Conservation (phyloP, 768 basidiomycete genomes). For the Tephrocybe rancida region DNA sequence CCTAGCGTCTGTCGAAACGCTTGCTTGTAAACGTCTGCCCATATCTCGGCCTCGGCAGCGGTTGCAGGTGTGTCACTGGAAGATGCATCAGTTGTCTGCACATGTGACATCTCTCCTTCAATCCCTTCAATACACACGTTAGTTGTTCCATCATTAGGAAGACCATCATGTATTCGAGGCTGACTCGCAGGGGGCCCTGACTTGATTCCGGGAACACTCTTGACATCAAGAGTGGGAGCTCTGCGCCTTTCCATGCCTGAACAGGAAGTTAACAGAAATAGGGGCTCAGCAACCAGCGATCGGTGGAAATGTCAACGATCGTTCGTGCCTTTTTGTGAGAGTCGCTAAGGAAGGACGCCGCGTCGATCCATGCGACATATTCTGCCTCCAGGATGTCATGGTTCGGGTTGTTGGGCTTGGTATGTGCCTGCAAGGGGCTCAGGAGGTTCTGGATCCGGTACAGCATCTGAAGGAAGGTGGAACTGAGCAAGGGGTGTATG, state of each 20-base stretch:
- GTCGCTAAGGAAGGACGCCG: slow-evolving; percentile 3
- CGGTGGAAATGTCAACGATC: background rate
- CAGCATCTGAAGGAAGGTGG: too few relatives aligned
- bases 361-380: slow-evolving; percentile 8
- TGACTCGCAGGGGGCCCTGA: background rate
- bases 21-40: slow-evolving; percentile 9
- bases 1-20: slow-evolving; percentile 6
- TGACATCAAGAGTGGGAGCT: slow-evolving; percentile 7
- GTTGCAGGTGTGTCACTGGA: slow-evolving; percentile 11
- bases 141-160: slow-evolving; percentile 12
- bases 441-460: slow-evolving; percentile 12
- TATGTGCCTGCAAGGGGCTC: slow-evolving; percentile 1
- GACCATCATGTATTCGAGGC: slow-evolving; percentile 10
- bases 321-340: slow-evolving; percentile 6
- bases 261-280: too few relatives aligned
- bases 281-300: background rate
- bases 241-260: slow-evolving; percentile 12
- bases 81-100: background rate
- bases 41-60: slow-evolving; percentile 2
- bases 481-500: too few relatives aligned
- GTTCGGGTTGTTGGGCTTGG: slow-evolving; percentile 7
- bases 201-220: slow-evolving; percentile 8
- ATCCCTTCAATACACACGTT: slow-evolving; percentile 9
- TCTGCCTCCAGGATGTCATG: slow-evolving; percentile 2
- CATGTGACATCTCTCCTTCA: background rate